Evolutionary conservation across 768 basidiomycete genomes (phyloP).

Genomic region (Cystobasidium ongulense): DNA sequence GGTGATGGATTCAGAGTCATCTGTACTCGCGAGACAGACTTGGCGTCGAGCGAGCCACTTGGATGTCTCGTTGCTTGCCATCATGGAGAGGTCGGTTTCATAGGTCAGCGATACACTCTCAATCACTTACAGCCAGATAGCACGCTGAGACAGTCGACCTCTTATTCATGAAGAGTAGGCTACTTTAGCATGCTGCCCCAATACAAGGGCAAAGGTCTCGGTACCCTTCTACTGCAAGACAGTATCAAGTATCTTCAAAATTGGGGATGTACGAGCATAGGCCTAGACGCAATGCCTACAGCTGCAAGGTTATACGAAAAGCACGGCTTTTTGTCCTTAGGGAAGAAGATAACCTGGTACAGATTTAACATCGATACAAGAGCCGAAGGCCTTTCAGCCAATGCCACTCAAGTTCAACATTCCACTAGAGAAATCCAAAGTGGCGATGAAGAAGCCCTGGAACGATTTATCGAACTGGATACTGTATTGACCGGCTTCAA

Average conservation of each 20-base stretch:
- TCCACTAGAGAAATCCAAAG: background rate
- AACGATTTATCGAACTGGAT: background rate
- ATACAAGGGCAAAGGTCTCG: background rate
- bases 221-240: background rate
- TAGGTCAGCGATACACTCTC: background rate
- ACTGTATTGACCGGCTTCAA: background rate
- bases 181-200: background rate
- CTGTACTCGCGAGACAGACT: background rate
- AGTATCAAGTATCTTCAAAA: background rate
- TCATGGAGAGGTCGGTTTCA: background rate
- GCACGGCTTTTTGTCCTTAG: background rate
- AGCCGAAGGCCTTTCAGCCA: background rate
- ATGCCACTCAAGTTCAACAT: background rate
- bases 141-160: background rate
- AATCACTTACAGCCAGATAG: background rate
- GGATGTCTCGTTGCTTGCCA: background rate
- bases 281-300: background rate
- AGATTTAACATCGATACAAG: background rate
- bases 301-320: background rate
- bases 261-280: background rate
- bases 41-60: background rate
- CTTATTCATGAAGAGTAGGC: background rate
- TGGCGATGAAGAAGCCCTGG: background rate
- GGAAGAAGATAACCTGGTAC: background rate
- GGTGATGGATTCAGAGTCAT: background rate